Percentiles rank a stretch among this genome's conserved stretches.
Conservation (phyloP, 2,329 filamentous ascomycete genomes). For the Scorias spongiosa region DNA sequence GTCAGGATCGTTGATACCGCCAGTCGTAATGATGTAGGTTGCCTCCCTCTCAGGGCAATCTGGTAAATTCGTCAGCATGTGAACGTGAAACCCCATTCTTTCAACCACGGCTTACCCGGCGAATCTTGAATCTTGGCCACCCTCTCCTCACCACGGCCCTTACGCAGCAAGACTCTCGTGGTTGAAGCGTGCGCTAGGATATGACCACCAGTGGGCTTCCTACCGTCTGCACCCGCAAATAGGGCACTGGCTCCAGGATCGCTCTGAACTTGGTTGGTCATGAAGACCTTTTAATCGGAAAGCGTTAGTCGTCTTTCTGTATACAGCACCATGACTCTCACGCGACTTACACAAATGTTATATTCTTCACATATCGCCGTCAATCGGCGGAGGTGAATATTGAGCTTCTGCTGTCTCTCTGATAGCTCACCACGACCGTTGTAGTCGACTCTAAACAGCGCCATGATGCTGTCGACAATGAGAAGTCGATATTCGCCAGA, state of each 20-base stretch:
- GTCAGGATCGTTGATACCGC: slow-evolving; percentile 53
- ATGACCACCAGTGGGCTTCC: slow-evolving; percentile 52
- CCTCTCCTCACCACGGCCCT: slow-evolving; percentile 53
- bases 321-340: too few species aligned
- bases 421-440: slow-evolving; percentile 51
- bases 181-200: slow-evolving; percentile 55
- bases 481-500: slow-evolving; percentile 50
- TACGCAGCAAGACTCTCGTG: slow-evolving; percentile 50
- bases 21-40: slow-evolving; percentile 55
- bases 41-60: slow-evolving; percentile 55
- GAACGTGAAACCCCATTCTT: not conserved
- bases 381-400: slow-evolving; percentile 47
- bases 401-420: slow-evolving; percentile 53
- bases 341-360: slow-evolving; percentile 35
- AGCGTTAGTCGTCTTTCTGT: not conserved
- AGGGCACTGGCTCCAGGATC: slow-evolving; percentile 54
- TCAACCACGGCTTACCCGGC: slow-evolving; percentile 33
- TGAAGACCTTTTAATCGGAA: slow-evolving; percentile 31
- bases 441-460: slow-evolving; percentile 53
- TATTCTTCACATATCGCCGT: slow-evolving; percentile 56
- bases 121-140: slow-evolving; percentile 56
- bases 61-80: slow-evolving; percentile 18
- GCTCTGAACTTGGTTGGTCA: slow-evolving; percentile 59
- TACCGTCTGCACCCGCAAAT: slow-evolving; percentile 52
- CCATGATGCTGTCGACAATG: slow-evolving; percentile 56